A percentile compares a stretch with the other conserved stretches of the same genome.
phyloP scores from a whole-genome alignment of 805 yeast genomes.

The Wickerhamiella domercqiae region DNA sequence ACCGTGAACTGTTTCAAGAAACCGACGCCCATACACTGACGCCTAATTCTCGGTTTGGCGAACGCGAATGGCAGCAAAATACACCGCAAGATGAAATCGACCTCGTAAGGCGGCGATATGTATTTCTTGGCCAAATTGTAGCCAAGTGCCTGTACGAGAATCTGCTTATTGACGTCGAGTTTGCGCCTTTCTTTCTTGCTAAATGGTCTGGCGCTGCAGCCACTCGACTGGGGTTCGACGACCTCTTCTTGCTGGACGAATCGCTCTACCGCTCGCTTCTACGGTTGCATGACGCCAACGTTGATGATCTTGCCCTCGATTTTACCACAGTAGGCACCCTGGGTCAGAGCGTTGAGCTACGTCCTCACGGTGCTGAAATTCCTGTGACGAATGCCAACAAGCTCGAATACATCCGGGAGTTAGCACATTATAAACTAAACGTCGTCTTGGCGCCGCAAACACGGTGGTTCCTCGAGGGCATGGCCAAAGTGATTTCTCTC shows the following conservation, averaged over 20 bases:
- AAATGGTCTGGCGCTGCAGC: slow-evolving; percentile 38
- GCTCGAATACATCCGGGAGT: slow-evolving; percentile 56
- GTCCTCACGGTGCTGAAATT: slow-evolving; percentile 41
- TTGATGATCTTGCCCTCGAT: slow-evolving; percentile 44
- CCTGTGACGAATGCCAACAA: slow-evolving; percentile 50
- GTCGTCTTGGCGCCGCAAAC: slow-evolving; percentile 43
- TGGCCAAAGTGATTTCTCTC: slow-evolving; percentile 50
- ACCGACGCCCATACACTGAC: slow-evolving; percentile 46
- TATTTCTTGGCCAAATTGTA: slow-evolving; percentile 63
- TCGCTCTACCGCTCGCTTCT: slow-evolving; percentile 50
- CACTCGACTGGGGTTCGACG: slow-evolving; percentile 50
- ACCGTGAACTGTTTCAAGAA: slow-evolving; percentile 27
- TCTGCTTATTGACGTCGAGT: slow-evolving; percentile 63
- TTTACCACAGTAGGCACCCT: slow-evolving; percentile 42
- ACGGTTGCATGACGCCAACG: slow-evolving; percentile 45
- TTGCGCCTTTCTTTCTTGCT: slow-evolving; percentile 73
- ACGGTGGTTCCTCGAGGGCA: slow-evolving; percentile 49
- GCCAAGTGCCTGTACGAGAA: slow-evolving; percentile 84
- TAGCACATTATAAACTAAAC: slow-evolving; percentile 70
- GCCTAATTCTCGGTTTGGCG: slow-evolving; percentile 41
- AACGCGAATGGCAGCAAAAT: slow-evolving; percentile 9
- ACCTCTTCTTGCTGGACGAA: slow-evolving; percentile 53
- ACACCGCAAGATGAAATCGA: slow-evolving; percentile 2
- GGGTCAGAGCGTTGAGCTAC: slow-evolving; percentile 33
- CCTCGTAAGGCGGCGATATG: slow-evolving; percentile 21